phyloP scores from a whole-genome alignment of 345 rosid genomes.

The Populus pruinosa region DNA sequence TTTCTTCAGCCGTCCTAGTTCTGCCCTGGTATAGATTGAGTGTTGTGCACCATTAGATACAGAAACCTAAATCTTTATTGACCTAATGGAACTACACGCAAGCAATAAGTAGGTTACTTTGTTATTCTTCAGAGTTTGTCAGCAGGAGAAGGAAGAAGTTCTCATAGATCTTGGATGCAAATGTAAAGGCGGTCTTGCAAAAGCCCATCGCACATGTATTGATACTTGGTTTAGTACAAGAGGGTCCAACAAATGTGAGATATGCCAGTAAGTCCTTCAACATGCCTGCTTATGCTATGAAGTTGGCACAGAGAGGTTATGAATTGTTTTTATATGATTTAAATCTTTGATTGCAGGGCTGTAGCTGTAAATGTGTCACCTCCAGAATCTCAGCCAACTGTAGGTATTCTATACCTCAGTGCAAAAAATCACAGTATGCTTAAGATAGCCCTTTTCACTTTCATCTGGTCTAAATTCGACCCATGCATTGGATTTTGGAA shows the following conservation, averaged over 20 bases:
- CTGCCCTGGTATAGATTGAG: background rate
- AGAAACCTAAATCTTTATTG: background rate
- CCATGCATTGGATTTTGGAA: background rate
- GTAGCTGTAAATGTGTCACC: conserved; percentile 64
- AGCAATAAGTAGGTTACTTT: conserved; percentile 5
- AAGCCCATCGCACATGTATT: conserved; percentile 76
- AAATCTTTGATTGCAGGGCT: conserved; percentile 45
- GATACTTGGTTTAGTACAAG: conserved; percentile 81
- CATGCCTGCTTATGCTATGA: background rate
- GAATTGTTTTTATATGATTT: background rate
- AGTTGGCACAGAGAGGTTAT: background rate
- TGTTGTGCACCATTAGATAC: background rate
- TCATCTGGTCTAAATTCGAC: background rate
- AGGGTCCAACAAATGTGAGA: conserved; percentile 87
- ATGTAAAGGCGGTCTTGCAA: conserved; percentile 81
- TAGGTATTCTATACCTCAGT: conserved; percentile 36
- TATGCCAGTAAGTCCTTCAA: conserved; percentile 70
- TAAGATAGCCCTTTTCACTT: conserved; percentile 5
- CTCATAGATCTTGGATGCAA: conserved; percentile 81
- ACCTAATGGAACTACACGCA: background rate
- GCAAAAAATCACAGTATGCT: background rate
- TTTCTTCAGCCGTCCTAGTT: background rate
- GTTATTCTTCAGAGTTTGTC: conserved; percentile 59
- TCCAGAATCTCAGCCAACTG: conserved; percentile 68
- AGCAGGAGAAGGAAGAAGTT: conserved; percentile 77